Evolutionary conservation across 345 rosid species (phyloP).

Genomic region (Kernera saxatilis): DNA sequence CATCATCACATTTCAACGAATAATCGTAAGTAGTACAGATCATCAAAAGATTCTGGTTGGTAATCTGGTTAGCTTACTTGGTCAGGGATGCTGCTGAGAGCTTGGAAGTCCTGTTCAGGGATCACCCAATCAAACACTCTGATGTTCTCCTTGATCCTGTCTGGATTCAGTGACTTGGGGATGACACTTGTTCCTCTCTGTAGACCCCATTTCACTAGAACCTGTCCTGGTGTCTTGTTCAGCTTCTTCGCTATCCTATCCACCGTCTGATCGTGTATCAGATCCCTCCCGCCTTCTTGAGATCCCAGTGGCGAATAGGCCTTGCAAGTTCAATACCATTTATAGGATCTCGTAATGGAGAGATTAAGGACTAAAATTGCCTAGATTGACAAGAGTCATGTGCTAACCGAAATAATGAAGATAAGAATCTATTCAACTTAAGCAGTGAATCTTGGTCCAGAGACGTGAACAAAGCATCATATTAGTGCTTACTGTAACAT

Average conservation of each 20-base stretch:
- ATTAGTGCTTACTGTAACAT: constrained; percentile 40
- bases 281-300: constrained; percentile 43
- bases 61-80: constrained; percentile 17
- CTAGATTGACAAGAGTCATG: too few relatives aligned
- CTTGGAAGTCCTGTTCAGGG: constrained; percentile 43
- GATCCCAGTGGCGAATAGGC: constrained; percentile 58
- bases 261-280: constrained; percentile 39
- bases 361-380: too few relatives aligned
- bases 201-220: constrained; percentile 50
- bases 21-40: background rate
- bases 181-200: constrained; percentile 54
- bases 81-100: constrained; percentile 33
- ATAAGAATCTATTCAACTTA: too few relatives aligned
- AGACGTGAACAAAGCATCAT: background rate
- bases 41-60: background rate
- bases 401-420: too few relatives aligned
- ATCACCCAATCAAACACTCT: constrained; percentile 46
- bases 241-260: constrained; percentile 45
- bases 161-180: constrained; percentile 45
- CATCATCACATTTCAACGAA: background rate
- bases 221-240: constrained; percentile 48
- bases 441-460: background rate
- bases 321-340: constrained; percentile 14
- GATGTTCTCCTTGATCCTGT: constrained; percentile 48
- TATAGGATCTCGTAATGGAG: background rate